These are phyloP conservation scores for Ophiostoma montium DNA, from an alignment of 2,329 filamentous ascomycete species.

Conservation along the genomic window DNA sequence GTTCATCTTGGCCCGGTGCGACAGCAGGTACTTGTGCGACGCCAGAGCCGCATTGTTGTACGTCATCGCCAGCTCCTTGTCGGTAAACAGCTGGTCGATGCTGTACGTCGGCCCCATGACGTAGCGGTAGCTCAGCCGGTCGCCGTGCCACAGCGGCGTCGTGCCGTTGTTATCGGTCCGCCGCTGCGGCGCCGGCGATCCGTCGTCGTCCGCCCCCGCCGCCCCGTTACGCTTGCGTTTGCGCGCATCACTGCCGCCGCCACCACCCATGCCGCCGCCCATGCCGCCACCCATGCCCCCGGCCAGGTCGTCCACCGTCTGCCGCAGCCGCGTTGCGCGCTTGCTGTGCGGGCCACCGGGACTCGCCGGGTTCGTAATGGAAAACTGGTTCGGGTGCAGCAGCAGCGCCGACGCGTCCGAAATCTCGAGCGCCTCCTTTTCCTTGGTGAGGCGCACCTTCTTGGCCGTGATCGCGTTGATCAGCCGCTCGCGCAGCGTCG, in stretches of 20 bases:
- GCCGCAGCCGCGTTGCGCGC: constrained; percentile 46
- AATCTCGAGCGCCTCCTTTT: constrained; percentile 56
- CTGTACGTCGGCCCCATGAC: constrained; percentile 48
- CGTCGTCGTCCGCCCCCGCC: constrained; percentile 39
- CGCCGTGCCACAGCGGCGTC: constrained; percentile 48
- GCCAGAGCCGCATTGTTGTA: constrained; percentile 50
- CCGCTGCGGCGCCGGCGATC: constrained; percentile 44
- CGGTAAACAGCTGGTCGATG: constrained; percentile 56
- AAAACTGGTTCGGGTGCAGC: constrained; percentile 55
- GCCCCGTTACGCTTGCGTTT: constrained; percentile 46
- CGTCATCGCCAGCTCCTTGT: constrained; percentile 52
- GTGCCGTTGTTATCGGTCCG: constrained; percentile 43
- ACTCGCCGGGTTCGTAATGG: constrained; percentile 48
- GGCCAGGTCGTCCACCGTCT: constrained; percentile 44
- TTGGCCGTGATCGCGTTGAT: constrained; percentile 52
- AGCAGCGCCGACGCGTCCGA: constrained; percentile 51
- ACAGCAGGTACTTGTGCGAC: constrained; percentile 46
- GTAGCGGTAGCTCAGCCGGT: constrained; percentile 40
- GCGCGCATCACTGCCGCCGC: constrained; percentile 31
- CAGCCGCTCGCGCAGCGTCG: constrained; percentile 50
- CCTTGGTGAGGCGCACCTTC: constrained; percentile 48
- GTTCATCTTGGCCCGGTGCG: constrained; percentile 36
- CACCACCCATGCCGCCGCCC: constrained; percentile 24
- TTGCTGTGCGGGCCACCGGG: constrained; percentile 50
- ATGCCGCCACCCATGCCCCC: constrained; percentile 29